Percentiles rank a stretch among this genome's conserved stretches.
Conservation (phyloP, 306 rosid genomes). For the Mucuna pruriens region DNA sequence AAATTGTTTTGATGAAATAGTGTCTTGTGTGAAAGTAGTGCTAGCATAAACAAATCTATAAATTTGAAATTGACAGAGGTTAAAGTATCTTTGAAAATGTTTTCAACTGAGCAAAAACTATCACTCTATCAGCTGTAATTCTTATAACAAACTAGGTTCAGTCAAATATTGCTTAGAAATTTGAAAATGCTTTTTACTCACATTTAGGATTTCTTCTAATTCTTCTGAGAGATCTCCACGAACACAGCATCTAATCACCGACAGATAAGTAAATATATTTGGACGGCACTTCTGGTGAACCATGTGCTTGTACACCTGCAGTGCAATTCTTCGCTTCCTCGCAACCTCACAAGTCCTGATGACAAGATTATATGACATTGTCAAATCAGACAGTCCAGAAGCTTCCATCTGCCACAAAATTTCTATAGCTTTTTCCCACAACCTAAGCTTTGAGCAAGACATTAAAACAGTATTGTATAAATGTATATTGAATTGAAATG, state of each 20-base stretch:
- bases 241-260: conserved; percentile 71
- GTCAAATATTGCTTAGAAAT: conserved; percentile 22
- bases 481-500: conserved; percentile 53
- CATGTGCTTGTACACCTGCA: conserved; percentile 92
- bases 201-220: conserved; percentile 70
- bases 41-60: background rate
- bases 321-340: conserved; percentile 72
- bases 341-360: conserved; percentile 77
- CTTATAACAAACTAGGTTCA: conserved; percentile 13
- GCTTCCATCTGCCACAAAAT: conserved; percentile 87
- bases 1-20: conserved; percentile 19
- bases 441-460: conserved; percentile 83
- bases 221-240: conserved; percentile 81
- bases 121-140: background rate
- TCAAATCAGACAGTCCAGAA: conserved; percentile 54
- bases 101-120: conserved; percentile 13
- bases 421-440: conserved; percentile 79
- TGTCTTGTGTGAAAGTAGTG: conserved; percentile 19
- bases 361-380: conserved; percentile 76
- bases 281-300: conserved; percentile 67
- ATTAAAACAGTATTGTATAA: conserved; percentile 67
- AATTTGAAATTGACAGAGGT: conserved; percentile 8
- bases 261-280: conserved; percentile 69
- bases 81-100: background rate
- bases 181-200: conserved; percentile 49